These are phyloP conservation scores for Uronychia binucleata DNA, from an alignment of 73 alveolate species.

Conservation along the genomic window DNA sequence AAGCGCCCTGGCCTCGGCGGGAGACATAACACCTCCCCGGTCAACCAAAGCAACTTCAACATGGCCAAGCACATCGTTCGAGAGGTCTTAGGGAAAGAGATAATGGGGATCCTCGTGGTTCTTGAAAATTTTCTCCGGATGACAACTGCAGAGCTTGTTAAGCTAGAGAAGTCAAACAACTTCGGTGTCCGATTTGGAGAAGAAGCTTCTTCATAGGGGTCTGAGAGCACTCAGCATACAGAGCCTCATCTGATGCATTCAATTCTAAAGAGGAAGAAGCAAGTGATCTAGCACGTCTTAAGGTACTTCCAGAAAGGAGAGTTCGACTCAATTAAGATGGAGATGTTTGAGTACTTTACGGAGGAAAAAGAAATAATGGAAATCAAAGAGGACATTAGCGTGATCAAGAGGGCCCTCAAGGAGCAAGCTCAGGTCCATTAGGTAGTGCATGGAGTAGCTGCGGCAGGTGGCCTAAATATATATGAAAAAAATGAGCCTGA, in stretches of 20 bases:
- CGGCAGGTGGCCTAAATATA: too few relatives aligned
- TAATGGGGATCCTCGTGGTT: background rate
- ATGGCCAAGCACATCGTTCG: background rate
- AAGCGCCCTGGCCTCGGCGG: background rate
- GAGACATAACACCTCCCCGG: background rate
- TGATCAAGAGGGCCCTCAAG: background rate
- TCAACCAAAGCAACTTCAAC: background rate
- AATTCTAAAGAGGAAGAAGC: background rate
- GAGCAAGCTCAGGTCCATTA: too few relatives aligned
- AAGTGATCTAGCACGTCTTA: background rate
- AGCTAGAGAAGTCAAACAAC: background rate
- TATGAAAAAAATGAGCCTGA: too few relatives aligned
- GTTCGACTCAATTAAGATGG: background rate
- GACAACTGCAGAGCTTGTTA: background rate
- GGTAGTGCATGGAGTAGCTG: too few relatives aligned
- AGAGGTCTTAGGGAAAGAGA: background rate
- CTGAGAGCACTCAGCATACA: background rate
- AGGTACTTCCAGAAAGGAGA: background rate
- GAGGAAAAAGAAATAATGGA: background rate
- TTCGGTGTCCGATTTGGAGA: background rate
- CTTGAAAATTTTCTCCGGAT: background rate
- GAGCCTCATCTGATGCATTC: background rate
- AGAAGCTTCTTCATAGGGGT: background rate
- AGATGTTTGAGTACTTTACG: background rate
- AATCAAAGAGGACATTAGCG: background rate